Conservation (phyloP, 495 filamentous ascomycete species). For the Glonium stellatum region DNA sequence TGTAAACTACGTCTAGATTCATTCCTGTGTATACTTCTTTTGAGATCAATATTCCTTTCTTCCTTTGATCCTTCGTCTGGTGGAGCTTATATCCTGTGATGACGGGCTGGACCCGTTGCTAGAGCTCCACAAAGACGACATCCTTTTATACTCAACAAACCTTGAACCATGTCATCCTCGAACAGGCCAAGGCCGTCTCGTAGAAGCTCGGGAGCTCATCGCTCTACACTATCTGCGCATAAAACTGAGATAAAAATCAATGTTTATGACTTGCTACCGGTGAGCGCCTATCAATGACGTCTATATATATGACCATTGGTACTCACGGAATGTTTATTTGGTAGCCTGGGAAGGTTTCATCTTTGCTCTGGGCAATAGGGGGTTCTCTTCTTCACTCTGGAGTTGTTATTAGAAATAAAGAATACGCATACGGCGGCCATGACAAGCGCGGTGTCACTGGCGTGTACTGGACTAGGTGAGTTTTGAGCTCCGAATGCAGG, state of each 20-base stretch:
- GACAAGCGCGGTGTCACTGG: conserved; percentile 57
- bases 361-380: conserved; percentile 64
- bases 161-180: conserved; percentile 20
- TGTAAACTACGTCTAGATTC: background rate
- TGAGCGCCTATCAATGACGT: conserved; percentile 33
- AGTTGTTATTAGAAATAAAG: conserved; percentile 65
- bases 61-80: background rate
- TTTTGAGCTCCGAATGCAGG: background rate
- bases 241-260: conserved; percentile 71
- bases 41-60: background rate
- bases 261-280: conserved; percentile 70
- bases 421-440: conserved; percentile 82
- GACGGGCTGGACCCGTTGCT: conserved; percentile 8
- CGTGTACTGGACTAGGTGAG: conserved; percentile 63
- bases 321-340: background rate
- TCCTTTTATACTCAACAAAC: background rate
- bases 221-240: conserved; percentile 52
- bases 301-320: background rate
- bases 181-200: conserved; percentile 25
- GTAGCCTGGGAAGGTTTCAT: conserved; percentile 60
- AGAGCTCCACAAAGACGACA: background rate
- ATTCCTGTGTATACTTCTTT: conserved; percentile 5
- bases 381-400: conserved; percentile 69
- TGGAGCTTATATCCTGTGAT: background rate
- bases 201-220: conserved; percentile 34